phyloP scores from a whole-genome alignment of 1,284 basidiomycete species.

The Sanguinoderma infundibulare region DNA sequence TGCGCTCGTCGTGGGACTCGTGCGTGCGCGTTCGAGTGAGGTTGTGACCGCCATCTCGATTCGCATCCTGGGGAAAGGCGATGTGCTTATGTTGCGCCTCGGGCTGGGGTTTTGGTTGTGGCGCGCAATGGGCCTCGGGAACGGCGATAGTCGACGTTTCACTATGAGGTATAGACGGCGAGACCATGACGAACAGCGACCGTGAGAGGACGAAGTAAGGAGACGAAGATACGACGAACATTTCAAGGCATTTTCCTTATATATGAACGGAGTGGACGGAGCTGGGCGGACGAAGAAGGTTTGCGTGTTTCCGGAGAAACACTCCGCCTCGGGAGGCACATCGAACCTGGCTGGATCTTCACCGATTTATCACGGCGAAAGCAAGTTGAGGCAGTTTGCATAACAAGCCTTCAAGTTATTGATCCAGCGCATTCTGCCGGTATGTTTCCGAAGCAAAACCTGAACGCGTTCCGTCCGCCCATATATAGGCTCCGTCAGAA shows the following conservation, averaged over 20 bases:
- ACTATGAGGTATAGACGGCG: constrained; percentile 28
- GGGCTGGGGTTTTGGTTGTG: constrained; percentile 2
- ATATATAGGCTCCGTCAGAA: no score
- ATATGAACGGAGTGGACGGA: constrained; percentile 4
- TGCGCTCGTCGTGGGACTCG: constrained; percentile 30
- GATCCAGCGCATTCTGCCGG: background rate
- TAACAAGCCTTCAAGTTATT: background rate
- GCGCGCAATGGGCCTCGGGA: constrained; percentile 18
- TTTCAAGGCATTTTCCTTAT: background rate
- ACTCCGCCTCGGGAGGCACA: no score
- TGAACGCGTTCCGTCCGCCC: background rate
- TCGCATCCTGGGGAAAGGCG: constrained; percentile 18
- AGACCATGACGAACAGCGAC: constrained; percentile 22
- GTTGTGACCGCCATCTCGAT: constrained; percentile 9
- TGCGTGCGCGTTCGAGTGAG: constrained; percentile 25
- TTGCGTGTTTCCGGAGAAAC: background rate
- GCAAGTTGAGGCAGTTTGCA: background rate
- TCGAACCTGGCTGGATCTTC: no score
- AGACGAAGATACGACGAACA: background rate
- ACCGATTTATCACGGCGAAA: constrained; percentile 2
- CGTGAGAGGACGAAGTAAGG: constrained; percentile 14
- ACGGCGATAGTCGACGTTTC: constrained; percentile 31
- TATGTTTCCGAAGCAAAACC: background rate
- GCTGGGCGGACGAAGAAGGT: constrained; percentile 1
- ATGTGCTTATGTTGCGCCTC: constrained; percentile 13